Evolutionary conservation across 495 filamentous ascomycete genomes (phyloP), one percentile per base, ranked within the genome.

Genomic region (Penicillium roqueforti): DNA sequence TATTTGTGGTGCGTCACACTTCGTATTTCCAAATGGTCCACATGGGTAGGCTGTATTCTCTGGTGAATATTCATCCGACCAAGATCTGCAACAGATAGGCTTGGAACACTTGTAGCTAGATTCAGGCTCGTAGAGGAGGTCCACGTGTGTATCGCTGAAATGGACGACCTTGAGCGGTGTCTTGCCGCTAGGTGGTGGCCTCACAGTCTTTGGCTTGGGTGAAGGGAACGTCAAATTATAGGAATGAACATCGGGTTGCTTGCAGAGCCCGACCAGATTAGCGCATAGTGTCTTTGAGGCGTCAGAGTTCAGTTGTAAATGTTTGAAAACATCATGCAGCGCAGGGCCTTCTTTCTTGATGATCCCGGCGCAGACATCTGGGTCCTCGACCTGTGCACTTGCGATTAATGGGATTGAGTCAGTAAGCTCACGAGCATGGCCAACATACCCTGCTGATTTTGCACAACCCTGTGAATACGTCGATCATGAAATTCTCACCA

Each of bases 81-180:
- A 81, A 2, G 68, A 59, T 47, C 80, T 62, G 56, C 80, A 83
- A 59, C 80, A 83, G 55, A 83, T 80, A 8, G 75, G 76, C 56
- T 81, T 81, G 19, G 76, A 68, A 57, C 79, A 83, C 48, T 77
- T 68, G 28, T 73, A 73, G 57, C 63, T 80, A 5, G 79, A 66
- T 2, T 79, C 80, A 4, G 66, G 61, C 19, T 73, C 74, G 55
- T 83, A 83, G 32, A 62, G 68, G 0, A 70, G 69, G 54, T 83
- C 80, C 43, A 82, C 66, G 53, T 83, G 80, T 8, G 79, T 80
- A 55, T 83, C 80, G 23, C 73, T 80, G 62, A 78, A 78, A 55
- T 83, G 80, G 13, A 80, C 79, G 11, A 83, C 68, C 23, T 75
- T 65, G 58, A 82, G 58, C 13, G 80, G 74, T 18, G 66, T 53